These are phyloP conservation scores for Populus tremula DNA, from an alignment of 345 rosid genomes.

Conservation along the genomic window DNA sequence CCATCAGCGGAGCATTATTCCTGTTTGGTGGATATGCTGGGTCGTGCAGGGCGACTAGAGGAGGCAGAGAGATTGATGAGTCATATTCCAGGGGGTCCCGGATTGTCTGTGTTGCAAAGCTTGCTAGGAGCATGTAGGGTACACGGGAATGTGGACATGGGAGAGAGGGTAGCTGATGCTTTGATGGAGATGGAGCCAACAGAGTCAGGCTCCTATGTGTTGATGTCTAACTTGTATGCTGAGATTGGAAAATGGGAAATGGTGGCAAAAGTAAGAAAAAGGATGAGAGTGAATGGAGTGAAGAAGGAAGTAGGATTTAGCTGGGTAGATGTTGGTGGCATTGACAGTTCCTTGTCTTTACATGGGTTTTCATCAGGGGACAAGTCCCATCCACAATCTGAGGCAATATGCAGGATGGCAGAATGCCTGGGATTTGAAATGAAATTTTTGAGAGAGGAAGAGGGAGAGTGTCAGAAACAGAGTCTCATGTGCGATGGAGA, in stretches of 20 bases:
- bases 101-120: constrained; percentile 71
- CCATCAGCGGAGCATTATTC: constrained; percentile 77
- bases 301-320: constrained; percentile 80
- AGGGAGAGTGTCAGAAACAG: neutral
- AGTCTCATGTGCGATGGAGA: neutral
- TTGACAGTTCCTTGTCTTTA: constrained; percentile 41
- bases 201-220: constrained; percentile 68
- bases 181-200: constrained; percentile 59
- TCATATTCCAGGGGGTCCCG: constrained; percentile 63
- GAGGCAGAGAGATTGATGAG: constrained; percentile 69
- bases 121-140: constrained; percentile 74
- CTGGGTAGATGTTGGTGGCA: constrained; percentile 67
- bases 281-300: constrained; percentile 73
- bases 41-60: constrained; percentile 66
- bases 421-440: constrained; percentile 55
- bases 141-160: constrained; percentile 71
- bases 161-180: constrained; percentile 54
- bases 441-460: constrained; percentile 37
- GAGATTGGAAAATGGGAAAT: constrained; percentile 77
- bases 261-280: constrained; percentile 54
- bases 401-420: constrained; percentile 55
- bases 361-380: constrained; percentile 82
- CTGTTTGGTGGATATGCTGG: constrained; percentile 89
- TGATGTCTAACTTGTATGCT: constrained; percentile 86
- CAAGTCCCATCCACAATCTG: constrained; percentile 52